Evolutionary conservation across 108 stramenopile species (phyloP).

Genomic region (Pelagomonas calceolata): DNA sequence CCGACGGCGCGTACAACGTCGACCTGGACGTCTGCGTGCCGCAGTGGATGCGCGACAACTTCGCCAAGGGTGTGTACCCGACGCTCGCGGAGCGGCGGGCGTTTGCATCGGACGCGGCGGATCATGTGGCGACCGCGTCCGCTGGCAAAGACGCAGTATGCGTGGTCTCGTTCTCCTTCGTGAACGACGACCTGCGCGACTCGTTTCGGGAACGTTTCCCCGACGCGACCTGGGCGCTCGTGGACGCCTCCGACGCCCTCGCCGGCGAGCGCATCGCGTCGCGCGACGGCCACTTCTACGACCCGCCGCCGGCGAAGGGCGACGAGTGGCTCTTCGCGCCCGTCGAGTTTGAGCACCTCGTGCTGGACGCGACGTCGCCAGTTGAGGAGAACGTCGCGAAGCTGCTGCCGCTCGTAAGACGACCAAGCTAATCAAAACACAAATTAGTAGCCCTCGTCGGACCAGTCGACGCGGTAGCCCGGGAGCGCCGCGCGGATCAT

Average conservation of each 20-base stretch:
- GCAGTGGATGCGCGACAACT: conserved; percentile 2
- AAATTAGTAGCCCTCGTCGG: background rate
- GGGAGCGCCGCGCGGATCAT: background rate
- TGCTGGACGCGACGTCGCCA: background rate
- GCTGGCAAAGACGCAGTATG: background rate
- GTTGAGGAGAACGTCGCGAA: background rate
- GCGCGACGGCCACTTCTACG: background rate
- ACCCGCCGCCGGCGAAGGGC: background rate
- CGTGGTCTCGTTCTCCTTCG: background rate
- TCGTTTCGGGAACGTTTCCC: background rate
- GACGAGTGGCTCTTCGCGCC: background rate
- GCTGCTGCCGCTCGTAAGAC: background rate
- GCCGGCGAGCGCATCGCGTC: background rate
- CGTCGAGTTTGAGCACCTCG: background rate
- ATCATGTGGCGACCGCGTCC: background rate
- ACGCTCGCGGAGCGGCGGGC: background rate
- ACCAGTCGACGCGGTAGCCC: background rate
- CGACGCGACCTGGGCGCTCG: background rate
- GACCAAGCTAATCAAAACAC: too few relatives aligned
- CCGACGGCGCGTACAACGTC: background rate
- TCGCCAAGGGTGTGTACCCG: background rate
- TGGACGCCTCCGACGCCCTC: background rate
- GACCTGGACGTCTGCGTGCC: background rate
- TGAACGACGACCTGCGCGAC: background rate
- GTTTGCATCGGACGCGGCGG: background rate